phyloP scores from a whole-genome alignment of 2,329 filamentous ascomycete species.

The Fusarium proliferatum region DNA sequence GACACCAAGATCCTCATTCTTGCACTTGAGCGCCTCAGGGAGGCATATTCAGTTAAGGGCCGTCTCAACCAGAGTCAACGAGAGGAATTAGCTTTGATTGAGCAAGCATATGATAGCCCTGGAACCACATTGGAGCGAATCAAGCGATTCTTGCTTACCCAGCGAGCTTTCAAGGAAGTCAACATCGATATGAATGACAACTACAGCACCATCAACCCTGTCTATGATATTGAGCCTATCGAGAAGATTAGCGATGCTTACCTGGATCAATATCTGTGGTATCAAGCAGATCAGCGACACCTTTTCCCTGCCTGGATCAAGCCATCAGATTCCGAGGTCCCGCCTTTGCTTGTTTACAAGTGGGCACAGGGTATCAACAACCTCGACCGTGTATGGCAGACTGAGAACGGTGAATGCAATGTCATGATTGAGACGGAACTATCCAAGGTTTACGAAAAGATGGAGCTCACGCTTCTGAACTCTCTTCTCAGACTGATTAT shows the following conservation, averaged over 20 bases:
- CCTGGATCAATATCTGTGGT: slow-evolving; percentile 98
- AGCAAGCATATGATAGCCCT: slow-evolving; percentile 97
- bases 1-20: slow-evolving; percentile 99
- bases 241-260: slow-evolving; percentile 99
- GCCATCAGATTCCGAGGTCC: slow-evolving; percentile 97
- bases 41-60: slow-evolving; percentile 98
- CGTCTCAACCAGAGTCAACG: slow-evolving; percentile 96
- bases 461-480: slow-evolving; percentile 95
- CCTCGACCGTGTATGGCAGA: slow-evolving; percentile 93
- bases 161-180: slow-evolving; percentile 98
- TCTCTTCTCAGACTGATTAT: slow-evolving; percentile 93
- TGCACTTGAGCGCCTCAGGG: slow-evolving; percentile 89
- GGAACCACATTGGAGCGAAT: slow-evolving; percentile 96
- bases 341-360: slow-evolving; percentile 93
- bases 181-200: slow-evolving; percentile 99
- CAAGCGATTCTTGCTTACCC: slow-evolving; percentile 96
- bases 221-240: slow-evolving; percentile 98
- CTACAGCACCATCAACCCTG: slow-evolving; percentile 98
- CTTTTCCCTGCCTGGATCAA: slow-evolving; percentile 99
- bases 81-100: slow-evolving; percentile 95
- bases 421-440: slow-evolving; percentile 98
- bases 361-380: slow-evolving; percentile 99
- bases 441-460: slow-evolving; percentile 99
- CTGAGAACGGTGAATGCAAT: slow-evolving; percentile 93
- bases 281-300: slow-evolving; percentile 96